phyloP scores from a whole-genome alignment of 208 protist genomes.

The Leishmania guyanensis region DNA sequence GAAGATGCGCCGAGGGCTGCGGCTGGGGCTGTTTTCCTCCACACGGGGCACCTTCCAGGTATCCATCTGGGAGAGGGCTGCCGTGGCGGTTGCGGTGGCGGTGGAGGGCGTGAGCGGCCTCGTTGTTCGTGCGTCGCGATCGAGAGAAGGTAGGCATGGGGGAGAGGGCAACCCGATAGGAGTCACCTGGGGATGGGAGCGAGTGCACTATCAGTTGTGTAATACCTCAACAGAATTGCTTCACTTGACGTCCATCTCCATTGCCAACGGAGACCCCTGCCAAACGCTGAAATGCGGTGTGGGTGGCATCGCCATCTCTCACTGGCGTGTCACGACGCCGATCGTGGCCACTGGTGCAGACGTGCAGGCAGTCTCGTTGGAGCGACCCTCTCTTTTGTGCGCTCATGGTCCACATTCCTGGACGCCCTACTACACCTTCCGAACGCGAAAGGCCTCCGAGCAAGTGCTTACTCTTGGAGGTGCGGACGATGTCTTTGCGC shows the following conservation, averaged over 20 bases:
- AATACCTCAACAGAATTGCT: conserved; percentile 21
- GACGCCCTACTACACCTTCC: neutral
- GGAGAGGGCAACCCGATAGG: neutral
- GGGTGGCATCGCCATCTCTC: conserved; percentile 38
- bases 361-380: neutral
- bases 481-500: conserved; percentile 15
- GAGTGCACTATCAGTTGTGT: conserved; percentile 18
- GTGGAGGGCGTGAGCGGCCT: conserved; percentile 13
- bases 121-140: neutral
- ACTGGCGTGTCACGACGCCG: neutral
- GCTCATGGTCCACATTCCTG: neutral
- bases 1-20: conserved; percentile 12
- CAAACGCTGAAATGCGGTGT: conserved; percentile 36
- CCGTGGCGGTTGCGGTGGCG: neutral
- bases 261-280: conserved; percentile 24
- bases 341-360: neutral
- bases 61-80: conserved; percentile 12
- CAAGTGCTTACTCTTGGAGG: conserved; percentile 28
- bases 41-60: conserved; percentile 12
- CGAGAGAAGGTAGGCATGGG: neutral
- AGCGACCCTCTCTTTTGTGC: neutral
- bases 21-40: conserved; percentile 11
- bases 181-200: conserved; percentile 1
- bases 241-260: conserved; percentile 24
- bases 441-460: conserved; percentile 12